phyloP scores from a whole-genome alignment of 2,329 filamentous ascomycete species.

The Tetracladium maxilliforme region DNA sequence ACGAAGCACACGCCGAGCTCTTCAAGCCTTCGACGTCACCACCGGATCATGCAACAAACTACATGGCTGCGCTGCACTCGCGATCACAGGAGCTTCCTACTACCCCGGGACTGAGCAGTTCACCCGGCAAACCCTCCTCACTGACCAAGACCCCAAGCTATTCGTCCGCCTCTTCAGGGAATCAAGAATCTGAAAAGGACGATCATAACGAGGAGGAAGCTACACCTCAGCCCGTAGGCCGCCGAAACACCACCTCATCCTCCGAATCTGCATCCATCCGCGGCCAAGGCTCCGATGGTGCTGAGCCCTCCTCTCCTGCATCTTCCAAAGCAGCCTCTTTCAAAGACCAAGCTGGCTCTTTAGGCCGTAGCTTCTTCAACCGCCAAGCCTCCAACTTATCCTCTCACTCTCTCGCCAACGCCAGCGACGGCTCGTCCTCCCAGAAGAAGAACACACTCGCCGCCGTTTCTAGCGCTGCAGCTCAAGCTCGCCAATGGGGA shows the following conservation, averaged over 20 bases:
- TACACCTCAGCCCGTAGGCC: slow-evolving; percentile 11
- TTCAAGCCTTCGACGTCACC: slow-evolving; percentile 38
- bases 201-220: slow-evolving; percentile 5
- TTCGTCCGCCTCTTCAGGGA: slow-evolving; percentile 34
- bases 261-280: slow-evolving; percentile 13
- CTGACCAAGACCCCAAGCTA: slow-evolving; percentile 25
- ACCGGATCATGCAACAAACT: slow-evolving; percentile 43
- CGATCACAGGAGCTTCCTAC: slow-evolving; percentile 30
- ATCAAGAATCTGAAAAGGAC: slow-evolving; percentile 22
- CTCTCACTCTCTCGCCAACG: slow-evolving; percentile 19
- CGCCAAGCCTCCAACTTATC: slow-evolving; percentile 14
- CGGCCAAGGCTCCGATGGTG: neutral
- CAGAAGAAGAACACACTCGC: slow-evolving; percentile 31
- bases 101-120: slow-evolving; percentile 32
- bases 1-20: slow-evolving; percentile 51
- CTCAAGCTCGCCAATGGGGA: slow-evolving; percentile 42
- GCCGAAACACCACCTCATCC: slow-evolving; percentile 24
- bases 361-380: slow-evolving; percentile 24
- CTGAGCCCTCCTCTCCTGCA: slow-evolving; percentile 14
- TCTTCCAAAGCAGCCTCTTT: slow-evolving; percentile 19
- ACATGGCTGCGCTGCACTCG: slow-evolving; percentile 55
- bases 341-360: slow-evolving; percentile 22
- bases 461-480: slow-evolving; percentile 38
- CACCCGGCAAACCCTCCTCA: slow-evolving; percentile 22
- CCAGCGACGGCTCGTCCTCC: slow-evolving; percentile 9